phyloP scores from a whole-genome alignment of 371 early-diverging fungal genomes.

The Sporodiniella umbellata region DNA sequence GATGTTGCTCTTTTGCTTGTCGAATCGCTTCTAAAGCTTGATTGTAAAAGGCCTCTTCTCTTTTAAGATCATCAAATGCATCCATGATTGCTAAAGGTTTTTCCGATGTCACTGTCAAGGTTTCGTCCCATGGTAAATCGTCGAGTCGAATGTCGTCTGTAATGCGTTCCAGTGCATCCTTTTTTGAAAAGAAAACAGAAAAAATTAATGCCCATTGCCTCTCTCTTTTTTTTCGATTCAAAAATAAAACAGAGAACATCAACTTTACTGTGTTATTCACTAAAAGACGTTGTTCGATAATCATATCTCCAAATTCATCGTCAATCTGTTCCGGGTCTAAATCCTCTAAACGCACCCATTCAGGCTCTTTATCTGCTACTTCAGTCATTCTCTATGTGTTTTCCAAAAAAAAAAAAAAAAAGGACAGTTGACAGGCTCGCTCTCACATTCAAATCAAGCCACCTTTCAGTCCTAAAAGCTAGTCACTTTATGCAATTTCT shows the following conservation, averaged over 20 bases:
- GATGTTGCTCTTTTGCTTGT: slow-evolving; percentile 57
- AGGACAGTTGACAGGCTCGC: background rate
- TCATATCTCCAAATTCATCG: slow-evolving; percentile 57
- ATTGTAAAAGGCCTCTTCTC: slow-evolving; percentile 87
- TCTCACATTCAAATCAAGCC: background rate
- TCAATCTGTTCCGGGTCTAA: slow-evolving; percentile 33
- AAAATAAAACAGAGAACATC: too few species aligned
- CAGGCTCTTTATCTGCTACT: slow-evolving; percentile 13
- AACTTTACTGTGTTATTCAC: slow-evolving; percentile 66
- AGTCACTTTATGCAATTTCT: too few species aligned
- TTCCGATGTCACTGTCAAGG: slow-evolving; percentile 68
- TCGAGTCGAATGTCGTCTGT: slow-evolving; percentile 64
- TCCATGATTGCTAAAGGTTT: slow-evolving; percentile 60
- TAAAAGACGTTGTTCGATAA: slow-evolving; percentile 59
- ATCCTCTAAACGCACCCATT: slow-evolving; percentile 27
- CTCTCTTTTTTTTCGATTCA: background rate
- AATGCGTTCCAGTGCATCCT: slow-evolving; percentile 60
- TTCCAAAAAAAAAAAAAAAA: background rate
- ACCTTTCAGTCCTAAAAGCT: background rate
- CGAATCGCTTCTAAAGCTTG: slow-evolving; percentile 85
- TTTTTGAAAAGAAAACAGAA: background rate
- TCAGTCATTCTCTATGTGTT: background rate
- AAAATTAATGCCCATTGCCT: too few species aligned
- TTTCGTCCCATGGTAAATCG: slow-evolving; percentile 81
- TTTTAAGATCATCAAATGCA: slow-evolving; percentile 82